A percentile compares a stretch with the other conserved stretches of the same genome.
These are phyloP conservation scores for Malus hybrid DNA, from an alignment of 331 rosid species.

Conservation along the genomic window DNA sequence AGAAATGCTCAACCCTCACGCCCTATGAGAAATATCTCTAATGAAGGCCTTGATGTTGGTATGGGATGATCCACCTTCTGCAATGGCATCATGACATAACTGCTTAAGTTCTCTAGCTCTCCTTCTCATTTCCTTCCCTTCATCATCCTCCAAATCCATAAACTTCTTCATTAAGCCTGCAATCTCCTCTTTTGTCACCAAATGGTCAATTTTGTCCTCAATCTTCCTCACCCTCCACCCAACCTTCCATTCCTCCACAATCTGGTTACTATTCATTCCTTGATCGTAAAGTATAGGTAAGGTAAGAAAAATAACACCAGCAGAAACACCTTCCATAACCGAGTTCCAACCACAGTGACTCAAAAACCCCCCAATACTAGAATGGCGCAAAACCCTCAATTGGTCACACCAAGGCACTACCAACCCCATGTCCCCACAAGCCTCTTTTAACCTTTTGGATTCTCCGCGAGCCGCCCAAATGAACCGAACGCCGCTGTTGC, in stretches of 20 bases:
- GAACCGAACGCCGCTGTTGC: background rate
- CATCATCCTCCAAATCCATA: constrained; percentile 26
- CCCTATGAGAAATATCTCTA: background rate
- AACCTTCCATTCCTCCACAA: constrained; percentile 41
- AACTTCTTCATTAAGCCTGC: constrained; percentile 21
- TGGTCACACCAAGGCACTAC: constrained; percentile 1
- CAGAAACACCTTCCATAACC: background rate
- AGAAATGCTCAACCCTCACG: background rate
- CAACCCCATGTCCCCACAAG: background rate
- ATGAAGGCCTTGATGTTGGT: constrained; percentile 19
- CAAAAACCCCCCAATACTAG: constrained; percentile 2
- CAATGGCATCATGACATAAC: constrained; percentile 12
- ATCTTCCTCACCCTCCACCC: constrained; percentile 20
- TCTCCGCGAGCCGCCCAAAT: background rate
- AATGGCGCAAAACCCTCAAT: background rate
- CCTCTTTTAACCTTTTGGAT: background rate
- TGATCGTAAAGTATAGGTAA: constrained; percentile 35
- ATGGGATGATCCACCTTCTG: constrained; percentile 24
- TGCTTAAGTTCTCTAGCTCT: constrained; percentile 15
- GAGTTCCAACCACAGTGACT: background rate
- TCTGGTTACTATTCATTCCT: constrained; percentile 21
- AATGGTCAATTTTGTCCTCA: background rate
- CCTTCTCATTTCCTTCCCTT: constrained; percentile 22
- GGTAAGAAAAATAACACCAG: constrained; percentile 13
- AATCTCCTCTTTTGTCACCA: constrained; percentile 24